Evolutionary conservation across 345 rosid species (phyloP).

Genomic region (Hibiscus trionum): DNA sequence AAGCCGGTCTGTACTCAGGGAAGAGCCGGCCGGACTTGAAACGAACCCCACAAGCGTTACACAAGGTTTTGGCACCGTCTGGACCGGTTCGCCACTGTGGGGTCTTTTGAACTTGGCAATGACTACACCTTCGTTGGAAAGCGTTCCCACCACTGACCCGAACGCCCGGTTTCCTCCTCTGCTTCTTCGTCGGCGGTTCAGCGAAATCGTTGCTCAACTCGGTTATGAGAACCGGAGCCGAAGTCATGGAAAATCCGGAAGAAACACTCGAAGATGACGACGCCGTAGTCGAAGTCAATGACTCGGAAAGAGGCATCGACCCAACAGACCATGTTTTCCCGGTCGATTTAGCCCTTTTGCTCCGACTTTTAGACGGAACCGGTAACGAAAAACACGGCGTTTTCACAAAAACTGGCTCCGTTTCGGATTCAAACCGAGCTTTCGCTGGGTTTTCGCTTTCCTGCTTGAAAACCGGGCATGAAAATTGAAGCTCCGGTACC

Average conservation of each 20-base stretch:
- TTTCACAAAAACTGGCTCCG: constrained; percentile 6
- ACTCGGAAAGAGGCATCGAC: constrained; percentile 19
- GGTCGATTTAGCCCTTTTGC: constrained; percentile 26
- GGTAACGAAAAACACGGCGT: constrained; percentile 14
- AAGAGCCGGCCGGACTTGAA: constrained; percentile 55
- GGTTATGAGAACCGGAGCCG: not conserved
- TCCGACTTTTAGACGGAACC: constrained; percentile 38
- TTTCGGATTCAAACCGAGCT: constrained; percentile 12
- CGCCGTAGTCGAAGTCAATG: constrained; percentile 19
- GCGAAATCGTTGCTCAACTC: not conserved
- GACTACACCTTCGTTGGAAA: constrained; percentile 41
- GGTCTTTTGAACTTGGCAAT: constrained; percentile 50
- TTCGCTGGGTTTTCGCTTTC: constrained; percentile 3
- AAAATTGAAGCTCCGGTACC: constrained; percentile 16
- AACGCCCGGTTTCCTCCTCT: constrained; percentile 23
- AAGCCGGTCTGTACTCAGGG: constrained; percentile 56
- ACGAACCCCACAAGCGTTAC: constrained; percentile 60
- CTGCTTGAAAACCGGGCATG: constrained; percentile 8
- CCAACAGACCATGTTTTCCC: constrained; percentile 25
- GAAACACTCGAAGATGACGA: constrained; percentile 19
- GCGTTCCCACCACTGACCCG: constrained; percentile 21
- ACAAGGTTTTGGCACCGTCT: constrained; percentile 46
- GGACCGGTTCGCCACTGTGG: constrained; percentile 68
- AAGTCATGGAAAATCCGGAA: constrained; percentile 11
- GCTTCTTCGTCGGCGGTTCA: constrained; percentile 28